Percentiles rank a stretch among this genome's conserved stretches.
These are phyloP conservation scores for Euphorbia tirucalli DNA, from an alignment of 345 rosid genomes.

Conservation along the genomic window DNA sequence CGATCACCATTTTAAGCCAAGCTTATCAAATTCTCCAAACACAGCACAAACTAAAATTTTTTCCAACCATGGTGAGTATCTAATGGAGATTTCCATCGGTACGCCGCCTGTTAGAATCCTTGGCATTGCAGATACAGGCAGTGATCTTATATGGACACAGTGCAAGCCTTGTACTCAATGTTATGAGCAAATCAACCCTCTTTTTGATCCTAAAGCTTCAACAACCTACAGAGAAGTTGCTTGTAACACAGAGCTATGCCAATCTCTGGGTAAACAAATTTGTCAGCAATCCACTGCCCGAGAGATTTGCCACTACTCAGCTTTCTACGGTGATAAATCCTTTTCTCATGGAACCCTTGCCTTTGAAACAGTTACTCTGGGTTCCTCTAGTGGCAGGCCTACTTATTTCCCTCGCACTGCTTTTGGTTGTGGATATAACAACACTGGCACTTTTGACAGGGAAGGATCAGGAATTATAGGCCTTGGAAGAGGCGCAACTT, in stretches of 20 bases:
- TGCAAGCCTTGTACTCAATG: slow-evolving; percentile 19
- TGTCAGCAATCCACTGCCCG: background rate
- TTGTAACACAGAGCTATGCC: slow-evolving; percentile 3
- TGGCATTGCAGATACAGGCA: slow-evolving; percentile 26
- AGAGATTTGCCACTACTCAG: slow-evolving; percentile 1
- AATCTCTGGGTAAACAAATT: background rate
- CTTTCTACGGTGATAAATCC: slow-evolving; percentile 15
- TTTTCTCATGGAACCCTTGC: slow-evolving; percentile 17
- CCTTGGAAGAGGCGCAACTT: slow-evolving; percentile 51
- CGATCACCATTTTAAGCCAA: slow-evolving; percentile 4
- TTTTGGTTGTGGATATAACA: slow-evolving; percentile 55
- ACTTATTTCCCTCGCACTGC: slow-evolving; percentile 29
- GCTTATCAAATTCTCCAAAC: background rate
- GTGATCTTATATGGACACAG: slow-evolving; percentile 30
- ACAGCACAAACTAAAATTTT: slow-evolving; percentile 5
- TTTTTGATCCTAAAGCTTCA: slow-evolving; percentile 28
- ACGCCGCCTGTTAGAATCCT: slow-evolving; percentile 17
- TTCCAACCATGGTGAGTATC: slow-evolving; percentile 12
- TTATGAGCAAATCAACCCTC: slow-evolving; percentile 14
- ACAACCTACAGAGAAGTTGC: slow-evolving; percentile 26
- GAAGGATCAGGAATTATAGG: slow-evolving; percentile 55
- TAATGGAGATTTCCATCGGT: slow-evolving; percentile 19
- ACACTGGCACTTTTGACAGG: slow-evolving; percentile 37
- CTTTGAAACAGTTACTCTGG: slow-evolving; percentile 24
- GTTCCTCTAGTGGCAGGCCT: slow-evolving; percentile 37